A percentile compares a stretch with the other conserved stretches of the same genome.
These are phyloP conservation scores for Cladochytrium replicatum DNA, from an alignment of 192 early-diverging fungal species.

Conservation along the genomic window DNA sequence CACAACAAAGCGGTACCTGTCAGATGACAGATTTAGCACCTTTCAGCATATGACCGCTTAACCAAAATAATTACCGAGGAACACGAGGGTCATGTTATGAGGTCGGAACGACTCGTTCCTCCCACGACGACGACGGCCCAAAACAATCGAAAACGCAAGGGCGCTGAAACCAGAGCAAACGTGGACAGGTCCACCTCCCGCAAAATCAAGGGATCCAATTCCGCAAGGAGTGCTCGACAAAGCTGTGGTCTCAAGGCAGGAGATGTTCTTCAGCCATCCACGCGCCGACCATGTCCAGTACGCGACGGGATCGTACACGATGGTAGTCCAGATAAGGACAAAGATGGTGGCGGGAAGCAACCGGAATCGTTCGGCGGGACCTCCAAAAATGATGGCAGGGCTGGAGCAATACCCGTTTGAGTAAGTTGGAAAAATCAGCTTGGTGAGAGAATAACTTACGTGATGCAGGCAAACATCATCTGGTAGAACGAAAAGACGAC, in stretches of 20 bases:
- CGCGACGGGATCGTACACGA: conserved; percentile 78
- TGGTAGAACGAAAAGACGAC: conserved; percentile 70
- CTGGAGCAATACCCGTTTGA: neutral
- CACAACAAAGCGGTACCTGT: conserved; percentile 76
- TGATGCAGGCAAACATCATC: conserved; percentile 74
- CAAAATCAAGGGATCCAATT: conserved; percentile 83
- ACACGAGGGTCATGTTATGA: conserved; percentile 86
- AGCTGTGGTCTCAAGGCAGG: conserved; percentile 22
- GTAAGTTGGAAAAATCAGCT: too few species aligned
- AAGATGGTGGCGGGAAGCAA: conserved; percentile 65
- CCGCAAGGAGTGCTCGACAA: conserved; percentile 15
- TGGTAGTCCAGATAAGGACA: conserved; percentile 72
- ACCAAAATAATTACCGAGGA: too few species aligned
- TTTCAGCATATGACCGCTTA: too few species aligned
- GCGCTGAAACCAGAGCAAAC: conserved; percentile 81
- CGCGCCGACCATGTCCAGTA: conserved; percentile 88
- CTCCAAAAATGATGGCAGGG: conserved; percentile 69
- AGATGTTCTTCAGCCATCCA: conserved; percentile 69
- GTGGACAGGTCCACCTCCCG: conserved; percentile 95
- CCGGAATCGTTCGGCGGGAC: conserved; percentile 71
- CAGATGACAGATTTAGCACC: too few species aligned
- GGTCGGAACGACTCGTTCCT: conserved; percentile 64
- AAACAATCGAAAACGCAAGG: conserved; percentile 72
- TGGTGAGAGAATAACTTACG: too few species aligned
- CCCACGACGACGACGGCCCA: conserved; percentile 68